Base-by-base conservation (phyloP, 1,284 basidiomycete species). In the Cryptococcus sp. region DNA sequence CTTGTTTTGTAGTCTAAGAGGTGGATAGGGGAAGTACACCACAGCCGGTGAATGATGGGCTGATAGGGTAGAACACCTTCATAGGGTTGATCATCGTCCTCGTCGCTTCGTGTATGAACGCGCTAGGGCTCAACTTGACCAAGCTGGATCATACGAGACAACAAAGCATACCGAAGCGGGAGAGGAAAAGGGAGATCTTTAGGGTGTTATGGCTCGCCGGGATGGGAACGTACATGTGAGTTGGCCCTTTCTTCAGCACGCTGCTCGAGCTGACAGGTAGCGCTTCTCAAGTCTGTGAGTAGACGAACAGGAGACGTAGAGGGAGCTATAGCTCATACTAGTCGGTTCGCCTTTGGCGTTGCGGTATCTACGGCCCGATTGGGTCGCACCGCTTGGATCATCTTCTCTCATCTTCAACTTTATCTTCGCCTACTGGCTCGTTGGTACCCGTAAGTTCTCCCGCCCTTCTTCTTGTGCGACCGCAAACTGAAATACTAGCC, bases 191-290 rank as follows among this genome's bases (percentile, higher is more conserved):
- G 46, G 70, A 73, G 39, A 74, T 62, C 36, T 50, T 71, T 48
- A 52, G 73, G 18, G 52, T 69, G n/a, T 41, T 71, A 28, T 75
- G 73, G 73, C 48, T 74, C 1, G 63, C 56, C 2, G 73, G 73
- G 9, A 74, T 74, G 72, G 63, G 68, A 2, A 66, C 65, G 46
- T 74, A 74, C 50, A 73, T 74, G 68, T 73, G 54, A 63, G 71
- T 23, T 18, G 18, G 19, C 18, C 43, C 41, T n/a, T n/a, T n/a
- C n/a, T n/a, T n/a, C n/a, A n/a, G n/a, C n/a, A 23, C 35, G 4
- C 37, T 25, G 22, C 14, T 36, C 32, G 11, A 7, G 48, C 55
- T 56, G 51, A 57, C 40, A 16, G 14, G 22, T 23, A 73, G 69
- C 24, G 65, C 65, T 9, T 73, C 69, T 14, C 71, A 73, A 57